Evolutionary conservation across 345 rosid genomes (phyloP), one percentile per base, ranked within the genome.

Genomic region (Pseudoturritis turrita): DNA sequence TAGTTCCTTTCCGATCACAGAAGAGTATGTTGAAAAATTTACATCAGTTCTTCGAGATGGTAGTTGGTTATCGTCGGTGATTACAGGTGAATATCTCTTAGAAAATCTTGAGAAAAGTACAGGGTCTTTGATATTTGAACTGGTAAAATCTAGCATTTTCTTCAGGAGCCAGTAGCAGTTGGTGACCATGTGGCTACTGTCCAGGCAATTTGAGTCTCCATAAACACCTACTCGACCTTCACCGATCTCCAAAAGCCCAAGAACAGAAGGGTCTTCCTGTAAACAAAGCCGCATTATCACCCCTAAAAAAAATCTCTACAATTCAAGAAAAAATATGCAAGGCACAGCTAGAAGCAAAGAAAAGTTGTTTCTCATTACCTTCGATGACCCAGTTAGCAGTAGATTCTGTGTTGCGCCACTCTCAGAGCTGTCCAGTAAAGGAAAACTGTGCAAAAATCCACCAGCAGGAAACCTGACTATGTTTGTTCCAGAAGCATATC

Each of bases 161-260:
- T 78, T 86, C 51, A 95, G 79, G 71, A 95, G 96, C 97, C 92
- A 83, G 78, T 87, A 91, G 78, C 99, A 95, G 80, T 91, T 91
- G 19, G 99, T 91, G 62, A 95, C 97, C 99, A 95, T 94, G 76
- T 89, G 98, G 77, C 98, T 91, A 74, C 98, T 88, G 70, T 94
- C 98, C 75, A 94, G 71, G 80, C 98, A 94, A 77, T 94, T 94
- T 47, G 98, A 94, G 77, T 94, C 98, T 52, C 98, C 98, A 69
- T 94, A 94, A 4, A 94, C 96, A 22, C 90, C 91, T 62, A 94
- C 67, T 44, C 82, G 90, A 63, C 98, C 98, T 84, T 84, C 84
- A 57, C 96, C 96, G 2, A 71, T 83, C 65, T 81, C 85, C 64
- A 85, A 71, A 61, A 94, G 91, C 56, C 98, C 98, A 65, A 94